Percentiles rank a stretch among this genome's conserved stretches.
Conservation (phyloP, 305 asterid genomes). For the Stenogyne calaminthoides region DNA sequence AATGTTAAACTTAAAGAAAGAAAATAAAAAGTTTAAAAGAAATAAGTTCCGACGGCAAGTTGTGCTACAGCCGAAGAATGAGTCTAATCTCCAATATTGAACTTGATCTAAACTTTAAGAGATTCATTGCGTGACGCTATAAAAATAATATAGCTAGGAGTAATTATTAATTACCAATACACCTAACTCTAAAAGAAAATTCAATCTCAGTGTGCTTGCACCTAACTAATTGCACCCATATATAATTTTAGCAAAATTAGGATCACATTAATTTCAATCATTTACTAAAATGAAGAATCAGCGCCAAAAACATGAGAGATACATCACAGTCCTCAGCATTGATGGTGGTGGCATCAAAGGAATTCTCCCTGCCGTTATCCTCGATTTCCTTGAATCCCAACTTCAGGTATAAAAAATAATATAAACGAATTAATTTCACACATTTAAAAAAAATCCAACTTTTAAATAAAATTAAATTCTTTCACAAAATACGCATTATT, state of each 20-base stretch:
- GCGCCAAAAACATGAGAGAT: conserved; percentile 23
- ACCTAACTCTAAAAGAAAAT: not conserved
- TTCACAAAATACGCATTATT: too few species aligned
- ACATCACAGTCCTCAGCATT: conserved; percentile 45
- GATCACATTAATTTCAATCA: not conserved
- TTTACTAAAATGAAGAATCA: conserved; percentile 25
- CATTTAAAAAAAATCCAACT: too few species aligned
- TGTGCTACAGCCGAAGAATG: not conserved
- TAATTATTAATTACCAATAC: not conserved
- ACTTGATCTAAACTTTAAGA: not conserved
- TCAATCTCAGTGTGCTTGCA: not conserved
- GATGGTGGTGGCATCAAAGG: conserved; percentile 58
- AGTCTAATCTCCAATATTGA: conserved; percentile 1
- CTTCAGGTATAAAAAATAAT: conserved; percentile 30
- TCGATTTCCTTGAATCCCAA: conserved; percentile 41
- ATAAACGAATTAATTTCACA: too few species aligned
- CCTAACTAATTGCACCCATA: not conserved
- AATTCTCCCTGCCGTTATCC: conserved; percentile 43
- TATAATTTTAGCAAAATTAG: not conserved
- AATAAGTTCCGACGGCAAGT: not conserved
- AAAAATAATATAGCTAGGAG: not conserved
- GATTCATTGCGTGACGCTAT: not conserved
- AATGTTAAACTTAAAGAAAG: not conserved
- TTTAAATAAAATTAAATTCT: too few species aligned
- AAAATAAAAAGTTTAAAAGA: not conserved